Evolutionary conservation across 2,329 filamentous ascomycete species (phyloP).

Genomic region (Paecilomyces niveus): DNA sequence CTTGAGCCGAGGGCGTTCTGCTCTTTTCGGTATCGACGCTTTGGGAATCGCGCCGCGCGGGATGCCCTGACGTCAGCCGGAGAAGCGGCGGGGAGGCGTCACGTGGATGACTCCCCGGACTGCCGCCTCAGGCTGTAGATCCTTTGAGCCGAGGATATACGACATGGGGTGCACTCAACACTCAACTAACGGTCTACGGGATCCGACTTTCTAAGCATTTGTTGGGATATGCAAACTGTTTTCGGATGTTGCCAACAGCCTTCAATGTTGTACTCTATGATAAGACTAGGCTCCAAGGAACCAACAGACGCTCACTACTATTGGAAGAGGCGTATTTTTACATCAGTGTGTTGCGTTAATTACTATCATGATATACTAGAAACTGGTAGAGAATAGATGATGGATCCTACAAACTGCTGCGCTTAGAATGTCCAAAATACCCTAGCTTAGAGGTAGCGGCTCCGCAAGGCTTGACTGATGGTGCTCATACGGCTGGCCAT

Average conservation of each 20-base stretch:
- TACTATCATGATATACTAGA: not conserved
- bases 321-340: not conserved
- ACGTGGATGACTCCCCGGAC: not conserved
- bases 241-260: too few relatives aligned
- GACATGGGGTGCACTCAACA: too few relatives aligned
- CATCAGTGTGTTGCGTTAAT: not conserved
- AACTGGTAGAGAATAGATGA: not conserved
- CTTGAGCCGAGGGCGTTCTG: not conserved
- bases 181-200: too few relatives aligned
- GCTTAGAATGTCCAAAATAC: not conserved
- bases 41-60: not conserved
- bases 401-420: not conserved
- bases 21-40: not conserved
- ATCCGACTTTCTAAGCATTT: too few relatives aligned
- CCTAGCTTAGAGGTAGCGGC: conserved; percentile 38
- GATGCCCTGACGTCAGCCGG: not conserved
- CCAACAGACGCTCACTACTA: too few relatives aligned
- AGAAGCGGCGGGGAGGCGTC: not conserved
- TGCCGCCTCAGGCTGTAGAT: not conserved
- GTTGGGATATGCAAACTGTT: too few relatives aligned
- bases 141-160: not conserved
- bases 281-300: too few relatives aligned
- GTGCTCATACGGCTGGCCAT: conserved; percentile 45
- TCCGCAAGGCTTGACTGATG: conserved; percentile 48
- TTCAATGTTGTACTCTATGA: not conserved